phyloP scores from a whole-genome alignment of 768 basidiomycete species.

The Lactarius hengduanensis region DNA sequence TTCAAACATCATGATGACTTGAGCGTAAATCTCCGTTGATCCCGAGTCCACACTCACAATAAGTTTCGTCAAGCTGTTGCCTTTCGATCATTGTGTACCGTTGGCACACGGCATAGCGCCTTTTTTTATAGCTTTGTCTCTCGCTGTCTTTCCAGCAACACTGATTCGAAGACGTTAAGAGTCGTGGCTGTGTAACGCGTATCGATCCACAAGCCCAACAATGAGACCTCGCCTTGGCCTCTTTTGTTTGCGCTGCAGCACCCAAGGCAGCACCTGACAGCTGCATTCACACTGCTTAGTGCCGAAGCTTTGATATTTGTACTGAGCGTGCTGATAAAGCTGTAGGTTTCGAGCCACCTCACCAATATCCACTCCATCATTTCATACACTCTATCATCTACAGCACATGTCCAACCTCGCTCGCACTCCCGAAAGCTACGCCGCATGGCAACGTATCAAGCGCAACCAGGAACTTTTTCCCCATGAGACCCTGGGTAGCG shows the following conservation, averaged over 20 bases:
- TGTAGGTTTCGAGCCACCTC: background rate
- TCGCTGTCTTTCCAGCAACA: too few relatives aligned
- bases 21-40: background rate
- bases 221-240: background rate
- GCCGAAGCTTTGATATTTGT: background rate
- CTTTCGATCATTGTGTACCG: background rate
- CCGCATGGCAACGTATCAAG: constrained; percentile 17
- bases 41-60: background rate
- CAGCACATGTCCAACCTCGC: constrained; percentile 2
- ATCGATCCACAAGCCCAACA: background rate
- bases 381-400: too few relatives aligned
- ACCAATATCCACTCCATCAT: background rate
- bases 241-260: background rate
- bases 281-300: background rate
- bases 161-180: background rate
- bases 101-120: too few relatives aligned
- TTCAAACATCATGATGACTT: background rate
- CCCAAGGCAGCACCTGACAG: background rate
- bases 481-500: background rate
- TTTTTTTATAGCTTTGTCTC: too few relatives aligned
- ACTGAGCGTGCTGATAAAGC: background rate
- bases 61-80: background rate
- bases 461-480: background rate
- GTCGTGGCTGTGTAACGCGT: background rate
- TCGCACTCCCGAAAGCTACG: constrained; percentile 12